Evolutionary conservation across 2,329 filamentous ascomycete species (phyloP), one percentile per base, ranked within the genome.

Genomic region (Fusarium torreyae): DNA sequence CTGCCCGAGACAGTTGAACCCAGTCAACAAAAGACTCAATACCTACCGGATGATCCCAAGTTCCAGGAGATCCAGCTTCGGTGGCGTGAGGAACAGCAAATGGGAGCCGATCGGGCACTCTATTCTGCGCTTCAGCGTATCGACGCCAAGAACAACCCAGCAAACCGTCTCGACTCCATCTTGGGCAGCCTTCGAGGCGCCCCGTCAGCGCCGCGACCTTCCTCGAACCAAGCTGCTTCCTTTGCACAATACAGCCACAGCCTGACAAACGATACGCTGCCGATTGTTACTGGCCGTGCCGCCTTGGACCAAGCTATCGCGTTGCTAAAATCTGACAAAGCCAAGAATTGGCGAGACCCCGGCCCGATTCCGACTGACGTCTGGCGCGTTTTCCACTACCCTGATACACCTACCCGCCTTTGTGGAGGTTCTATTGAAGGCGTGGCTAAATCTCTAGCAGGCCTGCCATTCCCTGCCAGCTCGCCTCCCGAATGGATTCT

Each of bases 401-500:
- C 74, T 2, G 83, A 88, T 52, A 69, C 80, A 6, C 77, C 77
- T 3, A 75, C 84, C 9, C 82, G 85, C 54, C 74, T 77, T 17
- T 83, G 82, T 2, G 81, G 79, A 9, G 79, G 81, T 20, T 77
- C 76, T 5, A 64, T 88, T 14, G 84, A 87, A 66, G 75, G 74
- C 1, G 72, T 83, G 2, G 81, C 80, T 5, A 80, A 79, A 33
- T 74, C 78, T 39, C 74, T 88, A 10, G 80, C 80, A 44, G 80
- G 79, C 54, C 82, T 84, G 63, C 80, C 85, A 8, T 86, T 81
- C 63, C 87, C 86, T 15, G 77, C 86, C 3, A 83, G 74, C 2
- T 81, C 85, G 43, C 85, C 87, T 5, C 86, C 88, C 1, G 81
- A 82, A 18, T 87, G 86, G 82, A 81, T 89, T 67, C 77, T 77